Evolutionary conservation across 1,139 yeast species (phyloP).

Genomic region (Suhomyces maxii): DNA sequence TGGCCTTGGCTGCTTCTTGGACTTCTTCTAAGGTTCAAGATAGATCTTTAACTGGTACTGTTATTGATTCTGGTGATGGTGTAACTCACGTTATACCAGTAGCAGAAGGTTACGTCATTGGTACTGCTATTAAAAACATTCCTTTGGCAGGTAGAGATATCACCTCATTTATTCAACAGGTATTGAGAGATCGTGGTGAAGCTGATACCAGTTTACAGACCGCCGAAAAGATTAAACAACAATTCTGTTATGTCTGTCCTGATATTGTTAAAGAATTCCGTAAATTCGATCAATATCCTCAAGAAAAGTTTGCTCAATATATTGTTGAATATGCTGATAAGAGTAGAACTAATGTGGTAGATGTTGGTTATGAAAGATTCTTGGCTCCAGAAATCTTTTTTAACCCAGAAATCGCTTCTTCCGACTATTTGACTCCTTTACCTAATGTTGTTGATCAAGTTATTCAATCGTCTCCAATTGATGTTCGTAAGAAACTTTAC

Average conservation of each 20-base stretch:
- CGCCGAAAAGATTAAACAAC: constrained; percentile 94
- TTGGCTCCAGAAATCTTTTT: constrained; percentile 98
- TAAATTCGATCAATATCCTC: constrained; percentile 89
- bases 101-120: constrained; percentile 98
- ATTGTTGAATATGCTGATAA: constrained; percentile 78
- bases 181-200: constrained; percentile 96
- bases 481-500: constrained; percentile 94
- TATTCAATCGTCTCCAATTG: constrained; percentile 93
- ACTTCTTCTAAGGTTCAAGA: constrained; percentile 94
- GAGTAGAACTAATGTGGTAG: constrained; percentile 69
- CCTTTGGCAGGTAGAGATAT: constrained; percentile 99
- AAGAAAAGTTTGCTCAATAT: constrained; percentile 88
- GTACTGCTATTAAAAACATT: constrained; percentile 93
- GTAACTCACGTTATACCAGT: constrained; percentile 99
- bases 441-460: constrained; percentile 95
- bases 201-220: constrained; percentile 90
- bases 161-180: constrained; percentile 86
- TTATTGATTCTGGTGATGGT: constrained; percentile 96
- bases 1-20: constrained; percentile 99
- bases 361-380: constrained; percentile 95
- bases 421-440: constrained; percentile 92
- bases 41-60: constrained; percentile 96
- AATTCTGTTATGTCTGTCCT: constrained; percentile 95
- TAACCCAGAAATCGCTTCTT: constrained; percentile 94
- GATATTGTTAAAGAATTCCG: constrained; percentile 95